These are phyloP conservation scores for Elsinoe australis DNA, from an alignment of 2,329 filamentous ascomycete species.

Conservation along the genomic window DNA sequence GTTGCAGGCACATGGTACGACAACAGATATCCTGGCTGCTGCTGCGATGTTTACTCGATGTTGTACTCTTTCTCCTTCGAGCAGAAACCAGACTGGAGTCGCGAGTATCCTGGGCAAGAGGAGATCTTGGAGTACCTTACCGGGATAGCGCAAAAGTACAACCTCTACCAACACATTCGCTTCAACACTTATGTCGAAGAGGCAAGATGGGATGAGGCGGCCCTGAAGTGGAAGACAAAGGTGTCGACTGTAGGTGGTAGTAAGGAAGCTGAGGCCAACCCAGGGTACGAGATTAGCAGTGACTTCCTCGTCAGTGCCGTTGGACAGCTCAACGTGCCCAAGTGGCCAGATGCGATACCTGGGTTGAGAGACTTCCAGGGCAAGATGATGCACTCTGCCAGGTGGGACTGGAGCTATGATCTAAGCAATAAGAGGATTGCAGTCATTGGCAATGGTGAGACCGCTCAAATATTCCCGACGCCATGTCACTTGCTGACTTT, in stretches of 20 bases:
- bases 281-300: conserved; percentile 46
- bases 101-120: conserved; percentile 53
- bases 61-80: conserved; percentile 56
- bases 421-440: conserved; percentile 49
- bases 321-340: conserved; percentile 51
- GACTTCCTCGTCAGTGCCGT: conserved; percentile 53
- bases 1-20: conserved; percentile 35
- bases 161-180: conserved; percentile 49
- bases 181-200: conserved; percentile 50
- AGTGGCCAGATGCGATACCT: conserved; percentile 41
- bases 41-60: conserved; percentile 41
- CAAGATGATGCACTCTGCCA: conserved; percentile 49
- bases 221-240: conserved; percentile 45
- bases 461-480: background rate
- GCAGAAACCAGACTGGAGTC: conserved; percentile 51
- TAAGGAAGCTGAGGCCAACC: conserved; percentile 49
- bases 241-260: conserved; percentile 42
- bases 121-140: conserved; percentile 53
- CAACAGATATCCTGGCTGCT: conserved; percentile 43
- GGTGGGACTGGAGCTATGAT: conserved; percentile 55
- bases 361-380: conserved; percentile 44
- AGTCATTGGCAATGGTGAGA: conserved; percentile 51
- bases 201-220: conserved; percentile 47
- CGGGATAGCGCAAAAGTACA: conserved; percentile 46
- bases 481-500: background rate